Conservation (phyloP, 768 basidiomycete genomes). For the Pluteus cervinus region DNA sequence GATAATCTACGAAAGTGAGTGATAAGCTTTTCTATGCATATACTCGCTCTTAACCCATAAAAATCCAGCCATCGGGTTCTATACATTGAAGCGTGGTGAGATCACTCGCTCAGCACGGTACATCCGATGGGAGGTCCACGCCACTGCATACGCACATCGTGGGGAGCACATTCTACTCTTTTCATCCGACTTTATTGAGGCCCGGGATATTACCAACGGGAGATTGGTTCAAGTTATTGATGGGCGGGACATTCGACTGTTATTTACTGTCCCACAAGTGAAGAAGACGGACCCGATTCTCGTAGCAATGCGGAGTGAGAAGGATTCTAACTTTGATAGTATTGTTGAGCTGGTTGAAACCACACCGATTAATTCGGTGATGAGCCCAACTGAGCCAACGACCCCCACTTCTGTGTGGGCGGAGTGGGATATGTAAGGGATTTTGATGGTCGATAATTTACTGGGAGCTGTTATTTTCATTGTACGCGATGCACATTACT, state of each 20-base stretch:
- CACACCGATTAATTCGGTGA: slow-evolving; percentile 26
- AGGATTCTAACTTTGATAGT: slow-evolving; percentile 53
- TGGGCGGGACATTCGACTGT: slow-evolving; percentile 59
- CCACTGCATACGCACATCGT: slow-evolving; percentile 54
- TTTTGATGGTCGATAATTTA: no score
- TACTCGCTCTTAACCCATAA: slow-evolving; percentile 4
- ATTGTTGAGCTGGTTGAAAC: slow-evolving; percentile 70
- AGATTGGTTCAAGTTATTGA: slow-evolving; percentile 81
- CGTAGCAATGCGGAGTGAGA: slow-evolving; percentile 56
- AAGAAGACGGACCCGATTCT: slow-evolving; percentile 45
- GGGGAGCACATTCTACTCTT: slow-evolving; percentile 65
- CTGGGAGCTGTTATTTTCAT: no score
- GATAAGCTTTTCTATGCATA: not conserved
- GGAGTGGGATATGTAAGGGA: slow-evolving; percentile 72
- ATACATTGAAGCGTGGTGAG: slow-evolving; percentile 62
- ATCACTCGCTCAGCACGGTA: slow-evolving; percentile 57
- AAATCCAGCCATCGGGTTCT: slow-evolving; percentile 63
- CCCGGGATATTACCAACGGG: slow-evolving; percentile 59
- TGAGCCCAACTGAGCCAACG: slow-evolving; percentile 15
- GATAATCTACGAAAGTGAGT: slow-evolving; percentile 70
- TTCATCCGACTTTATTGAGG: slow-evolving; percentile 70
- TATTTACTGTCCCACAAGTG: slow-evolving; percentile 37
- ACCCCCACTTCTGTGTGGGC: slow-evolving; percentile 47
- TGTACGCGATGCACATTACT: no score
- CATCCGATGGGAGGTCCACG: slow-evolving; percentile 76